Evolutionary conservation across 2,329 filamentous ascomycete species (phyloP), one percentile per base, ranked within the genome.

Genomic region (Raffaelea arxii): DNA sequence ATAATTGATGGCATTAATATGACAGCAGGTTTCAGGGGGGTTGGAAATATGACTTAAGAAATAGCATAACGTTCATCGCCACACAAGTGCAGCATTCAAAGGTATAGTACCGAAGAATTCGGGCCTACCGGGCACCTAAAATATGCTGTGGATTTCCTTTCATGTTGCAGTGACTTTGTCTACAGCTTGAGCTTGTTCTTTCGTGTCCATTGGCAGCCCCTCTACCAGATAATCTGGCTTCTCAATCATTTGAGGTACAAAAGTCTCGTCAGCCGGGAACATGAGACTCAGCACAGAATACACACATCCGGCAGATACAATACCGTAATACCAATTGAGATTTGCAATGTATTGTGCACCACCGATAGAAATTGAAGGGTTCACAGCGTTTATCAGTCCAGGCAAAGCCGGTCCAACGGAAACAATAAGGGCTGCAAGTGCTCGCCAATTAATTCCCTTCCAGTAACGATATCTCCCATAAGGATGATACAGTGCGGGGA

Each of bases 401-500:
- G 43, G 43, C 35, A 45, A 25, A 5, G 12, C 4, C 3, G 43
- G 43, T 4, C 10, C 24, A 10, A 46, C 21, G 25, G 19, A 14
- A 12, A 11, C 16, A 23, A 36, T 5, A 19, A 44, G 38, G 6
- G 47, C 44, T 0, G 43, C 41, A 6, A 49, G 25, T 2, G 51
- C 51, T 3, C 51, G 46, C 51, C 51, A 53, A 46, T 56, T 58
- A 32, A 53, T 52, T 41, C 53, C 47, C 40, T 51, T 42, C 18
- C 35, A 18, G 21, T 62, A 63, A 46, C 55, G 57, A 48, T 66
- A 66, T 32, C 60, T 60, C 25, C 59, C 60, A 42, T 60, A 50
- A 14, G 56, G 56, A 24, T 57, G 54, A 51, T 67, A 67, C 42
- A 68, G 51, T 21, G 63, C 62, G 1, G 60, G 61, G 30, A 67